A percentile compares a stretch with the other conserved stretches of the same genome.
These are phyloP conservation scores for Hericium rajendrae DNA, from an alignment of 768 basidiomycete genomes.

Conservation along the genomic window DNA sequence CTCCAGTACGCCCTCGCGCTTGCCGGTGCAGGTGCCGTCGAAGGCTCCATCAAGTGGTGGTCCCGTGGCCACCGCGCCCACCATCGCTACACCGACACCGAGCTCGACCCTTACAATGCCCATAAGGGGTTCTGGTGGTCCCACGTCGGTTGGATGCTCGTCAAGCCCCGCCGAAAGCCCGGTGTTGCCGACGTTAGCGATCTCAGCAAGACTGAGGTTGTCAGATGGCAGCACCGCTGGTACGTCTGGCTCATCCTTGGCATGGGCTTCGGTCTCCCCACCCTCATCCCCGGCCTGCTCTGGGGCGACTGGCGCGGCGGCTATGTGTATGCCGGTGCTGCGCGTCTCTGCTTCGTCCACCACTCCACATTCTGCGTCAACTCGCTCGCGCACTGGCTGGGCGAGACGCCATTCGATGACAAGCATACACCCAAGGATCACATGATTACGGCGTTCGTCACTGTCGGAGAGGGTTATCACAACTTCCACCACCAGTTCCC, in stretches of 20 bases:
- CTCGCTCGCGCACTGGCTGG: constrained; percentile 94
- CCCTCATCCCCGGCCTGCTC: constrained; percentile 60
- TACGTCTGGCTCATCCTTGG: constrained; percentile 62
- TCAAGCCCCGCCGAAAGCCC: constrained; percentile 83
- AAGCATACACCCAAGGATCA: constrained; percentile 91
- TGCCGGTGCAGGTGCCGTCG: constrained; percentile 84
- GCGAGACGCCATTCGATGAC: constrained; percentile 88
- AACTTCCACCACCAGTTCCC: constrained; percentile 98
- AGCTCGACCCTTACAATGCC: constrained; percentile 92
- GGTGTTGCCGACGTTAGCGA: constrained; percentile 89
- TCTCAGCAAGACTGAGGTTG: constrained; percentile 66
- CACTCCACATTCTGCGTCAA: constrained; percentile 97
- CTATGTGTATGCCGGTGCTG: constrained; percentile 74
- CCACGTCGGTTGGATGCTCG: constrained; percentile 87
- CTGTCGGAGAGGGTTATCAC: constrained; percentile 95
- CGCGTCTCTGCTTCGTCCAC: constrained; percentile 77
- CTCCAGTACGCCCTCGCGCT: constrained; percentile 80
- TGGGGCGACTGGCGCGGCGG: constrained; percentile 89
- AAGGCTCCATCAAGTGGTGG: constrained; percentile 99
- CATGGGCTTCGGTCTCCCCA: constrained; percentile 70
- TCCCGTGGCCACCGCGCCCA: constrained; percentile 95
- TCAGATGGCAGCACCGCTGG: constrained; percentile 82
- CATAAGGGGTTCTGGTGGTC: constrained; percentile 82
- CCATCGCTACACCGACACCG: constrained; percentile 94
- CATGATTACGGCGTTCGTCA: constrained; percentile 78